These are phyloP conservation scores for Austroboletus niveus DNA, from an alignment of 1,284 basidiomycete genomes.

Conservation along the genomic window DNA sequence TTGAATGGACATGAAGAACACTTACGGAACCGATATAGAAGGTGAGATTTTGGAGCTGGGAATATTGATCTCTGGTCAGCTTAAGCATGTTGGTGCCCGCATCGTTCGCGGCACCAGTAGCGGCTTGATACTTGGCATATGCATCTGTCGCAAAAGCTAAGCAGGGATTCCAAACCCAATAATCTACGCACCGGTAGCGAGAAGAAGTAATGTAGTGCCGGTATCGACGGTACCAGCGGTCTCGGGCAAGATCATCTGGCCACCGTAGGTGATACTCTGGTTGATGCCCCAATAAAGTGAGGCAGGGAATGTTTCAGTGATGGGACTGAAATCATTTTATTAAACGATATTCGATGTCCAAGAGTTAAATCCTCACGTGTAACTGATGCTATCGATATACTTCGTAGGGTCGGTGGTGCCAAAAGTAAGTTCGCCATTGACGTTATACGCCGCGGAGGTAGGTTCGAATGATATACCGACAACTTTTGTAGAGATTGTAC, in stretches of 20 bases:
- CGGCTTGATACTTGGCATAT: constrained; percentile 47
- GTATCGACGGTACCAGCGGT: constrained; percentile 67
- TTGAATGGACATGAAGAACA: neutral
- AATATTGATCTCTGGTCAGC: constrained; percentile 38
- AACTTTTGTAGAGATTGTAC: constrained; percentile 28
- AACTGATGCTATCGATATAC: constrained; percentile 46
- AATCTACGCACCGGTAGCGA: constrained; percentile 34
- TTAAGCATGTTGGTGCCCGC: constrained; percentile 39
- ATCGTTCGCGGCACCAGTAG: constrained; percentile 53
- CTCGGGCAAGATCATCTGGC: constrained; percentile 41
- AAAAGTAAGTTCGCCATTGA: constrained; percentile 46
- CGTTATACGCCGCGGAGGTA: constrained; percentile 22
- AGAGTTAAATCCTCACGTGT: constrained; percentile 35
- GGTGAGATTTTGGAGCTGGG: constrained; percentile 39
- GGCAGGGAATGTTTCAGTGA: constrained; percentile 49
- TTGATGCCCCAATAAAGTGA: constrained; percentile 61
- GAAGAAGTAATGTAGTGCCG: constrained; percentile 39
- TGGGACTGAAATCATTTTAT: constrained; percentile 33
- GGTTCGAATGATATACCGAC: constrained; percentile 43
- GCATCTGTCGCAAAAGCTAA: constrained; percentile 39
- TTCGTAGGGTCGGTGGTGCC: constrained; percentile 50
- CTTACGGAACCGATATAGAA: constrained; percentile 42
- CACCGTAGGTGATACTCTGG: constrained; percentile 53
- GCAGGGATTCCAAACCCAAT: neutral
- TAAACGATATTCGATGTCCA: neutral